Evolutionary conservation across 176 grass and related monocot species (phyloP).

Genomic region (Eragrostis curvula): DNA sequence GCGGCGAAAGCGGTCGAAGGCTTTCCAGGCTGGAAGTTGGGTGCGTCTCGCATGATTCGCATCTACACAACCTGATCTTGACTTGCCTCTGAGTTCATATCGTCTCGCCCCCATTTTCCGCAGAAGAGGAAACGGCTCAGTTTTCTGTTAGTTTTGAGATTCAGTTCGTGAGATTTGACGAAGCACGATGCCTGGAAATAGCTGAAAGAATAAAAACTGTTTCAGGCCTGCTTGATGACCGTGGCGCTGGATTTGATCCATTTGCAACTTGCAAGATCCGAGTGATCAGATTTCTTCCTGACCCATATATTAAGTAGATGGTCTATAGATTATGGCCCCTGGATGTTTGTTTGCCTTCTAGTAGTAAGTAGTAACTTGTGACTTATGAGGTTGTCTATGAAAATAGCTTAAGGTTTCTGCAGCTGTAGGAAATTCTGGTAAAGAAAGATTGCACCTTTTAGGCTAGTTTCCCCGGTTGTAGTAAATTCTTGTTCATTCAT

Average conservation of each 20-base stretch:
- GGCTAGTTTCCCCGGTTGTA: not conserved
- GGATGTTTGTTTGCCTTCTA: not conserved
- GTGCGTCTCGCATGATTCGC: not conserved
- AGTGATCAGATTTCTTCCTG: not conserved
- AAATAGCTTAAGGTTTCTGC: not conserved
- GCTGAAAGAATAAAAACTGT: not conserved
- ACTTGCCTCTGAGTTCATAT: not conserved
- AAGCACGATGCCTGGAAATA: not conserved
- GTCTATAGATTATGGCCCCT: not conserved
- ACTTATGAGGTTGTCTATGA: not conserved
- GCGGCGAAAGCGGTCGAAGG: not conserved
- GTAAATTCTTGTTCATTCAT: not conserved
- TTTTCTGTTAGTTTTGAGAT: not conserved
- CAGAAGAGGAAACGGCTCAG: not conserved
- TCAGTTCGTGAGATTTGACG: not conserved
- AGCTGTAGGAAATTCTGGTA: no score
- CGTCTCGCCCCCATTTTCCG: not conserved
- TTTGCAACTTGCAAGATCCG: slow-evolving; percentile 1
- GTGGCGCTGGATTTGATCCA: not conserved
- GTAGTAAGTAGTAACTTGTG: not conserved
- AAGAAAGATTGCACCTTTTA: no score
- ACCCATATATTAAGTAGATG: not conserved
- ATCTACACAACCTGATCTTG: not conserved
- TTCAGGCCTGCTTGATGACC: not conserved
- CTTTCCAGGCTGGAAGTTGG: slow-evolving; percentile 12